Percentiles rank a stretch among this genome's conserved stretches.
Conservation (phyloP, 805 yeast genomes). For the Pichia deserticola region DNA sequence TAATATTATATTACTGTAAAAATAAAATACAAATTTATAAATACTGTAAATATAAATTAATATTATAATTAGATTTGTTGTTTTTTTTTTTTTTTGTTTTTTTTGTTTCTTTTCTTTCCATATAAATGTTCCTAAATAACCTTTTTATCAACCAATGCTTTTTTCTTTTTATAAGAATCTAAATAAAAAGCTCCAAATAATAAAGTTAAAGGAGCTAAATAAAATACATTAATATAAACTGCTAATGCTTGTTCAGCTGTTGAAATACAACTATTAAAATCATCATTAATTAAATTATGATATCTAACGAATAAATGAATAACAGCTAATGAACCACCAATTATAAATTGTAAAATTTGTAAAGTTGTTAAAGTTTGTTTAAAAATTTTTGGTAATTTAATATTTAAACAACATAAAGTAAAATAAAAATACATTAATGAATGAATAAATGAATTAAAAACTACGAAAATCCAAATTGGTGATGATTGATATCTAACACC, state of each 20-base stretch:
- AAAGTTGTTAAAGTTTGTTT: constrained; percentile 56
- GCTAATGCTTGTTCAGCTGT: constrained; percentile 59
- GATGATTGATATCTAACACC: constrained; percentile 64
- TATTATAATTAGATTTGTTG: too few relatives aligned
- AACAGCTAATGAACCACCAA: constrained; percentile 64
- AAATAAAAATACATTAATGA: constrained; percentile 68
- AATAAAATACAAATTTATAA: too few relatives aligned
- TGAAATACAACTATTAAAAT: constrained; percentile 42
- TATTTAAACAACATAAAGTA: constrained; percentile 49
- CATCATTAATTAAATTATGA: constrained; percentile 39
- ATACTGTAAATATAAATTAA: too few relatives aligned
- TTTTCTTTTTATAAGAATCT: constrained; percentile 41
- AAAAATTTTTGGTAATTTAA: constrained; percentile 48
- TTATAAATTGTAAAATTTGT: constrained; percentile 61
- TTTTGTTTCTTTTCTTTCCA: too few relatives aligned
- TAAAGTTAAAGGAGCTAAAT: constrained; percentile 60
- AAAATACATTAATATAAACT: constrained; percentile 51
- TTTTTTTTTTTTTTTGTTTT: background rate
- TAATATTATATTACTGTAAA: too few relatives aligned
- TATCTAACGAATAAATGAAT: constrained; percentile 55
- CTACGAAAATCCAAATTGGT: constrained; percentile 76
- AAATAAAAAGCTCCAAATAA: constrained; percentile 60
- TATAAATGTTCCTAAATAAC: background rate
- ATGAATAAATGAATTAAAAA: constrained; percentile 73
- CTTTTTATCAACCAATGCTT: constrained; percentile 6